These are phyloP conservation scores for Colletotrichum gloeosporioides DNA, from an alignment of 2,329 filamentous ascomycete genomes.

Conservation along the genomic window DNA sequence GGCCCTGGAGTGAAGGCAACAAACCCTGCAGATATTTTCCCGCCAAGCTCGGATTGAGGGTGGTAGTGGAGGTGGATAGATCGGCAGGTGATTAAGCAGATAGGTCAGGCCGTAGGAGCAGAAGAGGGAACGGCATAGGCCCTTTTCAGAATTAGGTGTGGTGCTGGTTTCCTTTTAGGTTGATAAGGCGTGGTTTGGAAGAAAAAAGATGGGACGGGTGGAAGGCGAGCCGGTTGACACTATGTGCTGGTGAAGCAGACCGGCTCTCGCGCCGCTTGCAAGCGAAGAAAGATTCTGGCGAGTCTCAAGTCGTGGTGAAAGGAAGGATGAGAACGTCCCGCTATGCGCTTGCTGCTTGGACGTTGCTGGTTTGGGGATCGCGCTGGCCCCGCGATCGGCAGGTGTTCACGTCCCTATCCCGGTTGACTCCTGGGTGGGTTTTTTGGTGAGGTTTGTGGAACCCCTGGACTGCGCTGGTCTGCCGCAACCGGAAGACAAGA, in stretches of 20 bases:
- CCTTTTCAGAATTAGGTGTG: background rate
- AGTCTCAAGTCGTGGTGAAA: background rate
- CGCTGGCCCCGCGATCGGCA: constrained; percentile 14
- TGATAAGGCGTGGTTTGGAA: background rate
- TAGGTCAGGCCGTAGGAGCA: background rate
- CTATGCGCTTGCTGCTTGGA: background rate
- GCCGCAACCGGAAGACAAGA: background rate
- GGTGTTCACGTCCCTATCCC: constrained; percentile 1
- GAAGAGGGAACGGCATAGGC: background rate
- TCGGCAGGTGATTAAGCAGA: background rate
- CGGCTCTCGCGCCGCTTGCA: constrained; percentile 2
- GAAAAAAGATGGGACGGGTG: constrained; percentile 8
- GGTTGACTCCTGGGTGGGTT: background rate
- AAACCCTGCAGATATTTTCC: background rate
- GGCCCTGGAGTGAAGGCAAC: background rate
- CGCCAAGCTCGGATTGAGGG: background rate
- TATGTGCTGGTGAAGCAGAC: background rate
- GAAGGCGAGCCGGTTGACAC: background rate
- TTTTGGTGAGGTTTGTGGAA: background rate
- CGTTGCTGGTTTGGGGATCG: constrained; percentile 16
- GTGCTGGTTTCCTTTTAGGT: background rate
- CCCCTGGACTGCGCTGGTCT: background rate
- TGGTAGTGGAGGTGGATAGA: background rate
- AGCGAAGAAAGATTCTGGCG: constrained; percentile 1
- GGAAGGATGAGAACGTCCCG: background rate